Evolutionary conservation across 805 yeast species (phyloP).

Genomic region (Suhomyces prunicola): DNA sequence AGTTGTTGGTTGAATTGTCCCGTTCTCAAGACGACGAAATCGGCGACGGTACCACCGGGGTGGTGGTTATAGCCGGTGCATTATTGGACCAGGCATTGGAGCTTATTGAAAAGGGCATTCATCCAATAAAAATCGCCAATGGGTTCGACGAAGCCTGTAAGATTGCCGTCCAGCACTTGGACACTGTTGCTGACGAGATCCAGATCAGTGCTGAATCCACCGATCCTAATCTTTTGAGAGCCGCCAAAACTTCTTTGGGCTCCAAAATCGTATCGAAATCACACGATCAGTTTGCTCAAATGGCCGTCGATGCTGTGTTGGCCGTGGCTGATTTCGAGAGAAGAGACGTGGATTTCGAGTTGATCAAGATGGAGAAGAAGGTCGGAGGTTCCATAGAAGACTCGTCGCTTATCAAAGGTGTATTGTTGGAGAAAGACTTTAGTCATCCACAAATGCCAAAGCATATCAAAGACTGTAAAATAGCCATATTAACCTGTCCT

Average conservation of each 20-base stretch:
- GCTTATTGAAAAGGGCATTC: slow-evolving; percentile 93
- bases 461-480: slow-evolving; percentile 67
- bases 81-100: slow-evolving; percentile 91
- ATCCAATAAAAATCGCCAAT: slow-evolving; percentile 94
- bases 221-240: slow-evolving; percentile 68
- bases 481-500: slow-evolving; percentile 96
- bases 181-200: slow-evolving; percentile 68
- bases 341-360: slow-evolving; percentile 94
- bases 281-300: slow-evolving; percentile 89
- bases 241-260: slow-evolving; percentile 93
- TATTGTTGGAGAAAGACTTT: slow-evolving; percentile 90
- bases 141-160: slow-evolving; percentile 97
- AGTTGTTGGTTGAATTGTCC: slow-evolving; percentile 87
- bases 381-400: slow-evolving; percentile 93
- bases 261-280: slow-evolving; percentile 93
- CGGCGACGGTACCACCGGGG: slow-evolving; percentile 99
- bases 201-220: slow-evolving; percentile 45
- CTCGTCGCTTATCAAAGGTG: slow-evolving; percentile 83
- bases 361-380: slow-evolving; percentile 92
- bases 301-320: slow-evolving; percentile 95
- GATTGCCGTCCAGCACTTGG: slow-evolving; percentile 77
- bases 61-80: slow-evolving; percentile 94
- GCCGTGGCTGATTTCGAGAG: slow-evolving; percentile 89
- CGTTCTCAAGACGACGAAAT: slow-evolving; percentile 96
- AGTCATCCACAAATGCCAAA: slow-evolving; percentile 99